Evolutionary conservation across 371 early-diverging fungal genomes (phyloP), one percentile per base, ranked within the genome.

Genomic region (Mucor circinelloides): DNA sequence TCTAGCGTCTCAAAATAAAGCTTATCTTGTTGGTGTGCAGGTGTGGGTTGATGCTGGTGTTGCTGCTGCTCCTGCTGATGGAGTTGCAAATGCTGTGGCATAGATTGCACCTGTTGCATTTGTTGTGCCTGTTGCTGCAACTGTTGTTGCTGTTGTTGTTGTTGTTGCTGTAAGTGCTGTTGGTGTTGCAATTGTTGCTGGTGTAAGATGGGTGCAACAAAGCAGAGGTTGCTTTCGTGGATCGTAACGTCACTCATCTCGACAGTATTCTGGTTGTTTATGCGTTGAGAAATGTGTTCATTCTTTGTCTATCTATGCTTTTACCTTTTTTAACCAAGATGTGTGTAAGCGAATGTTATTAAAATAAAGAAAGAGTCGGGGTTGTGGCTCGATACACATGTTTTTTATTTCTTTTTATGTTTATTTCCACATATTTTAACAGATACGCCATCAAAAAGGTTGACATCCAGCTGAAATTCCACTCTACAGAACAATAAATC

Each of bases 361-460:
- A 48, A 48, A 48, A 36, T 17, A 40, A 52, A 52, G 52, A 52
- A 52, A 52, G 52, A 52, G 27, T 52, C 52, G 52, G 52, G 52
- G 25, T 52, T 52, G 27, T 52, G 52, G 52, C 52, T 52, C 52
- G 25, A 25, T 52, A 15, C 52, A 52, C 52, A 52, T 52, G 1
- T 52, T 52, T 52, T 52, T 52, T 52, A 52, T 52, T 52, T 10
- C 52, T 52, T 52, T 52, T 52, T 52, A 52, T 52, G 52, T 52
- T 52, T 25, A 50, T 25, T 50, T 50, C 50, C 50, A 50, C 50
- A 50, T 50, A 44, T 44, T 44, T 19, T 5, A 21, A 21, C 6
- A 46, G 10, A n/a, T 19, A 46, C 46, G 46, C n/a, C 46, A 10
- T 46, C n/a, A 10, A 21, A 13, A 46, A 19, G 34, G 46, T 46